These are phyloP conservation scores for Aegilops sharonensis DNA, from an alignment of 176 grass and related monocot species.

Conservation along the genomic window DNA sequence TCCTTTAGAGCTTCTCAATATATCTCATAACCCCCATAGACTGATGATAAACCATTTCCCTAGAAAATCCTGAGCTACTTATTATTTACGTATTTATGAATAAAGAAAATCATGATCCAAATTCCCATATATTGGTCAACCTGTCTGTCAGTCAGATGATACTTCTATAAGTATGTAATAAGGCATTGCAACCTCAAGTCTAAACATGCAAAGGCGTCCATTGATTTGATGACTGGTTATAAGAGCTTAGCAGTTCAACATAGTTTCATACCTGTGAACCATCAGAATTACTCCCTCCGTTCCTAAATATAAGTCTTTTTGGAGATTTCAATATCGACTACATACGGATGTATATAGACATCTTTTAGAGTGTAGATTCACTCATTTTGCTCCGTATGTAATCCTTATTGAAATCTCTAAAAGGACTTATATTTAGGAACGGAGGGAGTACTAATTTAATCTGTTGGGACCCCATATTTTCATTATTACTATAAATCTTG, in stretches of 20 bases:
- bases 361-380: too few relatives aligned
- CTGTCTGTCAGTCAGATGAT: constrained; percentile 1
- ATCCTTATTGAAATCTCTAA: too few relatives aligned
- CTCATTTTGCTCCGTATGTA: too few relatives aligned
- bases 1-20: constrained; percentile 17
- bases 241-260: constrained; percentile 12
- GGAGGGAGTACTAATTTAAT: not conserved
- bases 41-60: not conserved
- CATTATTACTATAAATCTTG: not conserved
- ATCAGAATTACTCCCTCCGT: not conserved
- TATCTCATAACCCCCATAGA: constrained; percentile 5
- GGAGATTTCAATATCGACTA: too few relatives aligned
- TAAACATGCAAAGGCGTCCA: not conserved
- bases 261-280: not conserved
- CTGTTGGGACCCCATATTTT: not conserved
- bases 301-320: too few relatives aligned
- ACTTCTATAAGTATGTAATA: not conserved
- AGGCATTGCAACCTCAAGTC: not conserved
- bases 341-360: too few relatives aligned
- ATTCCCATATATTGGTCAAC: constrained; percentile 20
- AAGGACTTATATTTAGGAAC: too few relatives aligned
- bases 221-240: not conserved
- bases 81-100: not conserved
- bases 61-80: constrained; percentile 11
- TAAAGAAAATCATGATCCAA: not conserved